Base-by-base conservation (phyloP, 2,329 filamentous ascomycete genomes). In the Penicillium concentricum region DNA sequence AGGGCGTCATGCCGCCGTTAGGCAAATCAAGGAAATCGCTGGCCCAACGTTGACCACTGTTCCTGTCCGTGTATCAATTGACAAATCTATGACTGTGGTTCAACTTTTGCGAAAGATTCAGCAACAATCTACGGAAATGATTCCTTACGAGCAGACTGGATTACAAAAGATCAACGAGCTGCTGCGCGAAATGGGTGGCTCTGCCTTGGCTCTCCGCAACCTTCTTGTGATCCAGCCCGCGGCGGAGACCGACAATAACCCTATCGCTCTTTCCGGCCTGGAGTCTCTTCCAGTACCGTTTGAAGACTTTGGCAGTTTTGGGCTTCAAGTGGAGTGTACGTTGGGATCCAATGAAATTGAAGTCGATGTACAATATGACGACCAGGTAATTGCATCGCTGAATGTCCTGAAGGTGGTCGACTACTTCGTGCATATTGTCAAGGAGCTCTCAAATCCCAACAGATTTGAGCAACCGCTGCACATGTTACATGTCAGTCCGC, bases 1-100 rank as follows among this genome's bases (percentile, higher is more conserved):
- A 49, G 76, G 76, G 1, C 69, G 76, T 4, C 69, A 74, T 34
- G 69, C 70, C 9, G 61, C 69, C 10, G 63, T 78, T 35, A 37
- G 59, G 15, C 74, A 70, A 1, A 71, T 77, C 16, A 67, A 71
- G 35, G 64, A 71, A 35, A 74, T 78, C 18, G 63, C 75, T 26
- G 76, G 73, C 6, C 72, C 76, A 2, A 74, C 74, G 0, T 71
- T 78, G 24, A 67, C 74, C 3, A 75, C 75, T 9, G 70, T 76
- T 3, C 76, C 76, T 22, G 4, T 51, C 5, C 49, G 49, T 3
- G 28, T 43, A 18, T 22, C n/a, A 20, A 13, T 24, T 10, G n/a
- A 20, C 16, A 13, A 16, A 20, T 13, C n/a, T 42, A 10, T 12
- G 26, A 30, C 18, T 28, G 20, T 35, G 4, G 5, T 13, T 9